A percentile compares a stretch with the other conserved stretches of the same genome.
These are phyloP conservation scores for Posidonia australis DNA, from an alignment of 106 monocot species.

Conservation along the genomic window DNA sequence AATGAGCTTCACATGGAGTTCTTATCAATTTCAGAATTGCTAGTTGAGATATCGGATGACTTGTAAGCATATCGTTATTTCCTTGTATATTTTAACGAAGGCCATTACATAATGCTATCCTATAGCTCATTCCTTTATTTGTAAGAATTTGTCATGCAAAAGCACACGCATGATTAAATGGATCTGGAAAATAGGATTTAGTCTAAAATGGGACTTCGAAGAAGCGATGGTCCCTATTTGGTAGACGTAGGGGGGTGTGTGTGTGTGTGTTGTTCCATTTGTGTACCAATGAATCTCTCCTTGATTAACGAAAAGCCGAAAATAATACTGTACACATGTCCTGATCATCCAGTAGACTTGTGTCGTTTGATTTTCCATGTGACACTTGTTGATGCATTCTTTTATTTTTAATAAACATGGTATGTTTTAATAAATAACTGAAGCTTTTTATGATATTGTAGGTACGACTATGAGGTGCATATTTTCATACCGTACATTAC, in stretches of 20 bases:
- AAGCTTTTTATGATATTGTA: slow-evolving; percentile 7
- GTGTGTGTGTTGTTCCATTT: no score
- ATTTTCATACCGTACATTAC: not conserved
- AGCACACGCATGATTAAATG: no score
- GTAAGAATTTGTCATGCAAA: no score
- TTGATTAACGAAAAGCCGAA: no score
- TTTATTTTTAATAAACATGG: not conserved
- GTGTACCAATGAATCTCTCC: no score
- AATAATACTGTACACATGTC: no score
- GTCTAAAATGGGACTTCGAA: no score
- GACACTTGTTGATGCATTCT: slow-evolving; percentile 3
- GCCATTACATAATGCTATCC: not conserved
- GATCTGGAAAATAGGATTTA: no score
- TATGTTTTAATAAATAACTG: not conserved
- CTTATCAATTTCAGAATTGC: slow-evolving; percentile 69
- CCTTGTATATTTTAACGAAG: not conserved
- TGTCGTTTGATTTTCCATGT: not conserved
- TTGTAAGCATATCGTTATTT: slow-evolving; percentile 46
- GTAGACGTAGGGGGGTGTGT: no score
- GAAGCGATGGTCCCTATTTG: no score
- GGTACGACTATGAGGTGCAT: slow-evolving; percentile 87
- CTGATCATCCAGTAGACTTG: no score
- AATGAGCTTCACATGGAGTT: slow-evolving; percentile 92
- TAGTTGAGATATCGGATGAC: slow-evolving; percentile 92
- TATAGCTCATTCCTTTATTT: no score